Conservation (phyloP, 495 filamentous ascomycete genomes). For the Aspergillus kassunensis region DNA sequence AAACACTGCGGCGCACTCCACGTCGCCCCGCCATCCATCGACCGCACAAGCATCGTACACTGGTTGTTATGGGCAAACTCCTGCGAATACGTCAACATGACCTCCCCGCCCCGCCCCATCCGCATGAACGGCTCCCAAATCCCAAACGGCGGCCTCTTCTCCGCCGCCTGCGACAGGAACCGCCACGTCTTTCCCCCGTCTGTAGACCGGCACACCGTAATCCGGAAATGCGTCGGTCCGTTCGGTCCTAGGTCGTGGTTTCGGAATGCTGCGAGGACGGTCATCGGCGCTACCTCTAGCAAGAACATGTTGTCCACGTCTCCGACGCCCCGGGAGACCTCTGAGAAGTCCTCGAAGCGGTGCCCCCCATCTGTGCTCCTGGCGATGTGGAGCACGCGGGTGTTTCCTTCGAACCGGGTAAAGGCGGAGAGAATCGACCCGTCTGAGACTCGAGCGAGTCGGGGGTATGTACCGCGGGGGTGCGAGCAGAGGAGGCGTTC, state of each 20-base stretch:
- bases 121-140: slow-evolving; percentile 63
- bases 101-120: slow-evolving; percentile 41
- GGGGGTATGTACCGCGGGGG: slow-evolving; percentile 39
- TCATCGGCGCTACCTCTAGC: slow-evolving; percentile 45
- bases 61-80: slow-evolving; percentile 55
- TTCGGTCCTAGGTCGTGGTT: slow-evolving; percentile 50
- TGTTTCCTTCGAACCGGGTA: slow-evolving; percentile 30
- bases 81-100: slow-evolving; percentile 56
- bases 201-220: slow-evolving; percentile 54
- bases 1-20: slow-evolving; percentile 48
- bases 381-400: slow-evolving; percentile 30
- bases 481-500: slow-evolving; percentile 39
- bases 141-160: slow-evolving; percentile 41
- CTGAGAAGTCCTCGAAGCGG: slow-evolving; percentile 32
- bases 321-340: slow-evolving; percentile 34
- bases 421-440: slow-evolving; percentile 40
- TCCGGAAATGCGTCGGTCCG: slow-evolving; percentile 50
- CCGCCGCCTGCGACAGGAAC: slow-evolving; percentile 51
- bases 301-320: slow-evolving; percentile 60
- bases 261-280: slow-evolving; percentile 55
- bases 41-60: slow-evolving; percentile 55
- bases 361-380: slow-evolving; percentile 35
- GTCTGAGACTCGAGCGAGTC: slow-evolving; percentile 35
- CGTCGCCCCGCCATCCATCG: slow-evolving; percentile 48
- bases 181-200: slow-evolving; percentile 52